phyloP scores from a whole-genome alignment of 371 early-diverging fungal genomes.

The Mucor mucedo region DNA sequence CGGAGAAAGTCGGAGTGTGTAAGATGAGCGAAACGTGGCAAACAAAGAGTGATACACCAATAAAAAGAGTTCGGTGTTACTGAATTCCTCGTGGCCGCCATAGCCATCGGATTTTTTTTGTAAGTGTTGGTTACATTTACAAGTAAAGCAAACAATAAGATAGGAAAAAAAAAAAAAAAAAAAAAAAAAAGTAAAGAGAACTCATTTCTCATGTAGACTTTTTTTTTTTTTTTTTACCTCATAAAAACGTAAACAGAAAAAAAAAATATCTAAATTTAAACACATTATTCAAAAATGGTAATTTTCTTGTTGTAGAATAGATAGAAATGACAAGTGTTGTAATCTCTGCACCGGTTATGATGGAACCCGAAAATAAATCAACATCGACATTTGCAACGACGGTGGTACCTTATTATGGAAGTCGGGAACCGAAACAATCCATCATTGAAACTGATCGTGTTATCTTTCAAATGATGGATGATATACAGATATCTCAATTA shows the following conservation, averaged over 20 bases:
- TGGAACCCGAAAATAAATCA: neutral
- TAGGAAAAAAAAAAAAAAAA: neutral
- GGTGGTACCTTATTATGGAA: constrained; percentile 25
- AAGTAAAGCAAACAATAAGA: too few species aligned
- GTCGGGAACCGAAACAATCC: constrained; percentile 25
- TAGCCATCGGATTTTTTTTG: neutral
- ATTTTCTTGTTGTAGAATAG: neutral
- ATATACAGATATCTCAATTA: constrained; percentile 7
- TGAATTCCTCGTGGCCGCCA: constrained; percentile 17
- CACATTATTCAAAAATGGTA: neutral
- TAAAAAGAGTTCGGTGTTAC: constrained; percentile 11
- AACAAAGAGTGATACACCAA: constrained; percentile 16
- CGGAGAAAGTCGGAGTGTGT: constrained; percentile 5
- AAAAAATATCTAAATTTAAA: neutral
- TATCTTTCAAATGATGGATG: constrained; percentile 30
- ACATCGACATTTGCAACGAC: constrained; percentile 1
- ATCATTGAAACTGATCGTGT: constrained; percentile 20
- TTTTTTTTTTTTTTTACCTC: neutral
- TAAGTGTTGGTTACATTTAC: neutral
- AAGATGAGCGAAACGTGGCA: constrained; percentile 3
- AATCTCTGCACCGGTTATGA: neutral
- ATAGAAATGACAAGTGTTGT: neutral
- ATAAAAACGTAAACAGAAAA: neutral
- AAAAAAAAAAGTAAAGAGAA: neutral
- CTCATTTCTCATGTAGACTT: neutral